Percentiles rank a stretch among this genome's conserved stretches.
phyloP scores from a whole-genome alignment of 768 basidiomycete genomes.

The Suillus cothurnatus region DNA sequence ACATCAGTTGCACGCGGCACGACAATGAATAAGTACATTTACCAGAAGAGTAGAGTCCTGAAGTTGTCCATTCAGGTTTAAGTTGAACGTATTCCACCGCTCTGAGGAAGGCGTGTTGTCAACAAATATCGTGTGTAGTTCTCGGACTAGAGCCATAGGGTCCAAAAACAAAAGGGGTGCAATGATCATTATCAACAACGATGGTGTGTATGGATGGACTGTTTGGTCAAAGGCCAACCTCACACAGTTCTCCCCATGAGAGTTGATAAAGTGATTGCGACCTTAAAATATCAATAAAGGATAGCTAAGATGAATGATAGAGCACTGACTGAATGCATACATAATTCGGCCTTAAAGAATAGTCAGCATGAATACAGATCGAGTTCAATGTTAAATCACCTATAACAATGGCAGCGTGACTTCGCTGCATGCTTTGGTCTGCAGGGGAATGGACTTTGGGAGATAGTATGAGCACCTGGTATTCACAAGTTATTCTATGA shows the following conservation, averaged over 20 bases:
- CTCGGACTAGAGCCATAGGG: conserved; percentile 47
- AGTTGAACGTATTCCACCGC: conserved; percentile 48
- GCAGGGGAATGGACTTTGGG: background rate
- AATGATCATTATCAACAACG: conserved; percentile 39
- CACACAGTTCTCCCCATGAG: conserved; percentile 45
- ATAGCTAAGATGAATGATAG: background rate
- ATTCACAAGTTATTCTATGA: background rate
- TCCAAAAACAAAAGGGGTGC: conserved; percentile 51
- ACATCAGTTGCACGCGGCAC: background rate
- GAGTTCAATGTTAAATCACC: conserved; percentile 16
- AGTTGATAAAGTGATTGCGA: conserved; percentile 40
- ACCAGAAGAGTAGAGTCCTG: conserved; percentile 57
- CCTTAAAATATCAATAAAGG: conserved; percentile 24
- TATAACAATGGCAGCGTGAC: conserved; percentile 25
- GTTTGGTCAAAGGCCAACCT: conserved; percentile 41
- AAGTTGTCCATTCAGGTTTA: conserved; percentile 49
- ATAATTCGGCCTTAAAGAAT: conserved; percentile 31
- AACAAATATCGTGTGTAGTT: conserved; percentile 50
- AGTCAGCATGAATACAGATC: conserved; percentile 9
- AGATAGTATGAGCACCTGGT: background rate
- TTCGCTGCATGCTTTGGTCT: conserved; percentile 6
- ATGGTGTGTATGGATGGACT: conserved; percentile 31
- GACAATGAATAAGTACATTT: conserved; percentile 15
- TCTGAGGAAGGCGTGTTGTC: conserved; percentile 44
- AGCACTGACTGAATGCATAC: conserved; percentile 31